Percentiles rank a stretch among this genome's conserved stretches.
These are phyloP conservation scores for Aquilaria agallochum DNA, from an alignment of 441 rosid genomes.

Conservation along the genomic window DNA sequence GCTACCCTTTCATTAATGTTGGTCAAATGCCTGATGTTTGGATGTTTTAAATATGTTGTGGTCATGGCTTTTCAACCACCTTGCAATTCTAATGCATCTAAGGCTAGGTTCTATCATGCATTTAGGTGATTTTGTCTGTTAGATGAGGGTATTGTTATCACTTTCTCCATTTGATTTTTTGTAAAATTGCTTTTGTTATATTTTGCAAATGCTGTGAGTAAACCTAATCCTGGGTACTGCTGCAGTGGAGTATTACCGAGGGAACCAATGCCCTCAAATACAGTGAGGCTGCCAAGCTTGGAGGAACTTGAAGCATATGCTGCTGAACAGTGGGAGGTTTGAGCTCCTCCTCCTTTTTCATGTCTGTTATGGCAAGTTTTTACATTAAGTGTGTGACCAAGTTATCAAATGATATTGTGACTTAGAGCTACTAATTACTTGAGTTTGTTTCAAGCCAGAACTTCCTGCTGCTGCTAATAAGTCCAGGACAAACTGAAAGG, in stretches of 20 bases:
- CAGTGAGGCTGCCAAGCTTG: conserved; percentile 60
- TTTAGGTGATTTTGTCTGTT: no score
- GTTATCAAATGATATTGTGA: conserved; percentile 7
- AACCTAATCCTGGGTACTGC: conserved; percentile 14
- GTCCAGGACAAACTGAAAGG: conserved; percentile 70
- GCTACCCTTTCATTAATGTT: no score
- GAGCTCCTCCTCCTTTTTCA: conserved; percentile 23
- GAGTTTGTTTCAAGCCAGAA: conserved; percentile 44
- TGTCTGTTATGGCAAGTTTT: conserved; percentile 2
- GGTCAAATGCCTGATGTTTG: no score
- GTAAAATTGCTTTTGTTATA: conserved; percentile 5
- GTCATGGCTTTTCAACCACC: no score
- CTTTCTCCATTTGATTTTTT: conserved; percentile 1
- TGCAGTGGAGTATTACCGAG: conserved; percentile 88
- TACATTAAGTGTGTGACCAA: background rate
- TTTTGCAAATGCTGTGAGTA: conserved; percentile 14
- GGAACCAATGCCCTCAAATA: conserved; percentile 75
- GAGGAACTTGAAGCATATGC: conserved; percentile 84
- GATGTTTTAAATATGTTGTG: no score
- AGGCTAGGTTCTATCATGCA: background rate
- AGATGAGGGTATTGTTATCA: background rate
- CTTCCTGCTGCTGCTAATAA: conserved; percentile 91
- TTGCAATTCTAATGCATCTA: background rate
- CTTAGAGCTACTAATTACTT: conserved; percentile 26
- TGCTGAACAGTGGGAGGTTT: conserved; percentile 92